Base-by-base conservation (phyloP, 2,329 filamentous ascomycete genomes). In the Ustulina deusta region DNA sequence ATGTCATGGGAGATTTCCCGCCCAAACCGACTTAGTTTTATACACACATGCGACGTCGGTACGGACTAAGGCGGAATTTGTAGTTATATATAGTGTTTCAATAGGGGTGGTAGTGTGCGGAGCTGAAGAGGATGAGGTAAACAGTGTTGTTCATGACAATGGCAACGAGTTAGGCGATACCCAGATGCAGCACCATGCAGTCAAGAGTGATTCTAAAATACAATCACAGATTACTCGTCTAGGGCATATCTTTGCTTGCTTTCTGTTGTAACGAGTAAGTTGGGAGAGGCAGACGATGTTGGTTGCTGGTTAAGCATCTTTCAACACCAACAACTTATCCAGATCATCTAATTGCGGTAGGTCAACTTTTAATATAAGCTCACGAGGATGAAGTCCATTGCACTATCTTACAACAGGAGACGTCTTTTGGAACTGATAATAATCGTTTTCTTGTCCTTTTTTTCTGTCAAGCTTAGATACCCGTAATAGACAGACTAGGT, bases 21-120 rank as follows among this genome's bases (percentile, higher is more conserved):
- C 25, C 44, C 6, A 11, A 20, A 11, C n/a, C 15, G 2, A 9
- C n/a, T 7, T 58, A 5, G 2, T 60, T 6, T 15, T 11, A 36
- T 51, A 17, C 15, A 38, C 2, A 38, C 2, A 29, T 11, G 32
- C 17, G 7, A 13, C 25, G 29, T 44, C 25, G 9, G 61, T 61
- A 61, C 48, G 38, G 20, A 6, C 3, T 6, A 56, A 65, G 48
- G 29, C 17, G 63, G 56, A n/a, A 55, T 61, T 52, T 15, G 10
- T 13, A 32, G 27, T 64, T 36, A 25, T 52, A 15, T 52, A 40
- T 6, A 17, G 20, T 25, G 15, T 2, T 11, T 34, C 15, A 38
- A 29, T 27, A 22, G 36, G 22, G 9, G 22, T 3, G 1, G 32
- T 5, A 40, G n/a, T 15, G 6, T 9, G 51, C 13, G 10, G 32